A percentile compares a stretch with the other conserved stretches of the same genome.
Evolutionary conservation across 2,329 filamentous ascomycete genomes (phyloP).

Genomic region (Fusarium pseudocircinatum): DNA sequence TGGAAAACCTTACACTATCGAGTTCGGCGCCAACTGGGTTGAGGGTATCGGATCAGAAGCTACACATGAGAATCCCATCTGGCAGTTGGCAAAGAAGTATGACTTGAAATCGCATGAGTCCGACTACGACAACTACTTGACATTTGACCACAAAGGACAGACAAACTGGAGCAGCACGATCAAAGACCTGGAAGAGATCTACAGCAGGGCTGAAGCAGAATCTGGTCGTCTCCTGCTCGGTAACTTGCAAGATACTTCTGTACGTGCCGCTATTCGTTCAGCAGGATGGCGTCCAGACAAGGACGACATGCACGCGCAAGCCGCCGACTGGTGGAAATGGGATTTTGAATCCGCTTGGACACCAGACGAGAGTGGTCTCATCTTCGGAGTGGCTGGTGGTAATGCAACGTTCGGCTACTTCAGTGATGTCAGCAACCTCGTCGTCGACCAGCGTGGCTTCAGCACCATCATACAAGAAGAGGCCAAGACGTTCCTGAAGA

Average conservation of each 20-base stretch:
- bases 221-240: constrained; percentile 66
- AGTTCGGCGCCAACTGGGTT: constrained; percentile 75
- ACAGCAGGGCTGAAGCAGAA: constrained; percentile 56
- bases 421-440: constrained; percentile 69
- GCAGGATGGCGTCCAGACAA: constrained; percentile 69
- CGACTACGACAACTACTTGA: constrained; percentile 66
- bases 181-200: constrained; percentile 59
- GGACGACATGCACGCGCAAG: constrained; percentile 60
- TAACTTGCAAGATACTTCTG: constrained; percentile 69
- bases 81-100: constrained; percentile 69
- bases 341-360: constrained; percentile 68
- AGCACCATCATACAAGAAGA: constrained; percentile 66
- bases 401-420: constrained; percentile 72
- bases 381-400: constrained; percentile 64
- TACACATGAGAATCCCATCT: constrained; percentile 67
- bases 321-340: constrained; percentile 65
- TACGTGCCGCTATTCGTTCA: constrained; percentile 67
- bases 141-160: constrained; percentile 67
- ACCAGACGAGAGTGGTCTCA: constrained; percentile 65
- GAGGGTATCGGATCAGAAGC: constrained; percentile 36
- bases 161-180: constrained; percentile 62
- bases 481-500: constrained; percentile 64
- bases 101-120: constrained; percentile 65
- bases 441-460: constrained; percentile 70
- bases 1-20: constrained; percentile 66